Conservation (phyloP, 257 asterid species). For the Agastache rugosa region DNA sequence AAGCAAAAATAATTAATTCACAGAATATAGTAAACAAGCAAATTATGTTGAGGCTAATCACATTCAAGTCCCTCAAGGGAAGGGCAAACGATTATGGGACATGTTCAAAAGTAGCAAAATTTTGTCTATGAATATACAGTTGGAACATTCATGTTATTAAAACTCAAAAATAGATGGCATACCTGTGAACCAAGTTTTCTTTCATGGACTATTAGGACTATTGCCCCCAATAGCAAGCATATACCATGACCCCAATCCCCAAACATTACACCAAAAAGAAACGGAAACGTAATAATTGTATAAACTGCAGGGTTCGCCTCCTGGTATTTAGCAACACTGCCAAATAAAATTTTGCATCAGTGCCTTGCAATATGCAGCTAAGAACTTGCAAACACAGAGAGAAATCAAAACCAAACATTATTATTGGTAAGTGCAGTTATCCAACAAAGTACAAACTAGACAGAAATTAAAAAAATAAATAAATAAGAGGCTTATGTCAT, state of each 20-base stretch:
- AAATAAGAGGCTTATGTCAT: conserved; percentile 3
- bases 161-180: conserved; percentile 32
- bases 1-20: conserved; percentile 4
- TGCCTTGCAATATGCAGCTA: conserved; percentile 33
- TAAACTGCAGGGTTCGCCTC: conserved; percentile 99
- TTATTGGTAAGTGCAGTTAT: conserved; percentile 14
- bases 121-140: conserved; percentile 22
- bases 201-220: conserved; percentile 77
- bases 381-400: conserved; percentile 26
- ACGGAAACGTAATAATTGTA: conserved; percentile 89
- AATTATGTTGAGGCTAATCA: conserved; percentile 10
- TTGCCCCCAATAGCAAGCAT: conserved; percentile 87
- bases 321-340: conserved; percentile 94
- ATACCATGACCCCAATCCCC: conserved; percentile 99
- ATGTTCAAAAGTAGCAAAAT: conserved; percentile 4
- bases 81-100: neutral
- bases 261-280: conserved; percentile 99
- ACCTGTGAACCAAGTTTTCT: conserved; percentile 88
- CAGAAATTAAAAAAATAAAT: neutral
- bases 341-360: conserved; percentile 45
- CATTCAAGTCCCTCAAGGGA: neutral
- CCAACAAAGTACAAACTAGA: conserved; percentile 29
- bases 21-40: neutral
- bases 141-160: conserved; percentile 1
- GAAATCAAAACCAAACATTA: conserved; percentile 19